Base-by-base conservation (phyloP, 371 early-diverging fungal genomes). In the Mucor sp. region DNA sequence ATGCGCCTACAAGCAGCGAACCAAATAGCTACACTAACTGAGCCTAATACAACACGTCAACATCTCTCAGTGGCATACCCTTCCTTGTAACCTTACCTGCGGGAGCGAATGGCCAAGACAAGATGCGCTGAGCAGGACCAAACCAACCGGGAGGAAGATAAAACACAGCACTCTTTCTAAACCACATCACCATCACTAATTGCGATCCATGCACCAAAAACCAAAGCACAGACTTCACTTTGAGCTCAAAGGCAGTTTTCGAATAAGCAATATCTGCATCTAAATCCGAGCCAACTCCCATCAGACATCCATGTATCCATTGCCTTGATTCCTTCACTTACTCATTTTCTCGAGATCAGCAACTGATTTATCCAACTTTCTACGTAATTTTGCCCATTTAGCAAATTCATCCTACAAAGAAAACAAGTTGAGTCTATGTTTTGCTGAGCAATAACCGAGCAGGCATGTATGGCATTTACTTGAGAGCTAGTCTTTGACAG, bases 301-400 rank as follows among this genome's bases (percentile, higher is more conserved):
- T 39, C 56, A 37, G 32, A 65, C n/a, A 43, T 35, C 30, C n/a
- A 15, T 25, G 35, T 4, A 11, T 39, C 12, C n/a, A 8, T 19
- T 14, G 9, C 30, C 21, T 56, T 33, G 6, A 15, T 32, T 9
- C 15, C n/a, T n/a, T 4, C 19, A 53, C 82, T 71, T 86, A 90
- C 90, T 81, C 57, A 86, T 37, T 63, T 87, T 83, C 27, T 92
- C 91, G 25, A 86, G 74, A 58, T 89, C 89, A 15, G 85, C 83
- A 60, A 85, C 76, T 35, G 79, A 77, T 58, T 87, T 89, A 76
- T 96, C 97, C 63, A 94, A 84, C 66, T 87, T 85, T 74, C 97
- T 85, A 48, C 95, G 85, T 74, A 95, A 78, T 79, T 94, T 95
- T 47, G 97, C 97, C 97, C 97, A 97, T 75, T 91, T 92, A 19